Conservation (phyloP, 73 alveolate genomes). For the Effrenium voratum region DNA sequence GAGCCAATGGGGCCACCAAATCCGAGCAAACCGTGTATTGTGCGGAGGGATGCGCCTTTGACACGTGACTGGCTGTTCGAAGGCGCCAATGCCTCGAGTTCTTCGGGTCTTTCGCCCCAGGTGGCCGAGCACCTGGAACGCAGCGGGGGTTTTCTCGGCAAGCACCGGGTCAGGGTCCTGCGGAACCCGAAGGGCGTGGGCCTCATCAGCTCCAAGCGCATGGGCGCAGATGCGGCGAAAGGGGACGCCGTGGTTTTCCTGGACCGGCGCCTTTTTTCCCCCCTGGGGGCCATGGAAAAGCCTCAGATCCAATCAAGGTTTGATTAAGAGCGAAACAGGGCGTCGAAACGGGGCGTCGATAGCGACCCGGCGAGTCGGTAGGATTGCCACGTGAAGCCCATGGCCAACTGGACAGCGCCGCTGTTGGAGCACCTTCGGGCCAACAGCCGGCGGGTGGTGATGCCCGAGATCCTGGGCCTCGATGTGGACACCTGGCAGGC, state of each 20-base stretch:
- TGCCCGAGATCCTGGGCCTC: constrained; percentile 46
- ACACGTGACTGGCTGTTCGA: no score
- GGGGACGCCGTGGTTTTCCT: constrained; percentile 80
- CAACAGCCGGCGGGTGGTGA: constrained; percentile 53
- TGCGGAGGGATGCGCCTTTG: no score
- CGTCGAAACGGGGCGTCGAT: no score
- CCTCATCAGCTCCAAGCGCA: constrained; percentile 49
- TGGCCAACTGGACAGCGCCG: constrained; percentile 57
- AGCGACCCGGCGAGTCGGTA: no score
- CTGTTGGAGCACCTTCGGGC: constrained; percentile 31
- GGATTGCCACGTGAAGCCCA: constrained; percentile 85
- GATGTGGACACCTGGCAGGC: constrained; percentile 82
- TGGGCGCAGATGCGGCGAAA: constrained; percentile 62
- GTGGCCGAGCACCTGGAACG: background rate
- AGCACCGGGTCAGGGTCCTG: background rate
- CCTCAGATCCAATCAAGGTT: no score
- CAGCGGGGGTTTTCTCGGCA: background rate
- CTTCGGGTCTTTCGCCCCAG: background rate
- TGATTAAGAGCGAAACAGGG: no score
- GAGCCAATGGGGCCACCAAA: no score
- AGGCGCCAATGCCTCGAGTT: background rate
- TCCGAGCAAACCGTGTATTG: no score
- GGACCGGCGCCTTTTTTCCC: no score
- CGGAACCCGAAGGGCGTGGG: constrained; percentile 36
- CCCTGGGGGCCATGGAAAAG: no score